Evolutionary conservation across 441 rosid species (phyloP).

Genomic region (Metrosideros polymorpha): DNA sequence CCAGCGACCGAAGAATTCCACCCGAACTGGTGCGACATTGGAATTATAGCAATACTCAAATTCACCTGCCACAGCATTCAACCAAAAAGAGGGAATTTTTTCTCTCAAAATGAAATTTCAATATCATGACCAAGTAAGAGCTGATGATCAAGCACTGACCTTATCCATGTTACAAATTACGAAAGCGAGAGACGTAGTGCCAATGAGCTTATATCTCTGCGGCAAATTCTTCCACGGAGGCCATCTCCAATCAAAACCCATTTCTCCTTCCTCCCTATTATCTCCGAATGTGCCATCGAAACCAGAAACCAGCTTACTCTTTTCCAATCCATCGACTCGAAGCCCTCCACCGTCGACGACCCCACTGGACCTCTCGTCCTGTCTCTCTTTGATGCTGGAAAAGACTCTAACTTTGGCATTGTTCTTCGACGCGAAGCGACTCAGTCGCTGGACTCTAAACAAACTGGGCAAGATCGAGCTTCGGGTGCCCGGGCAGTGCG

Average conservation of each 20-base stretch:
- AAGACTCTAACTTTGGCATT: conserved; percentile 30
- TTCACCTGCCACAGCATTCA: conserved; percentile 49
- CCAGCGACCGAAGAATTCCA: conserved; percentile 87
- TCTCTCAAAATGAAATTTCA: not conserved
- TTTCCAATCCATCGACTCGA: conserved; percentile 19
- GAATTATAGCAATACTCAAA: conserved; percentile 86
- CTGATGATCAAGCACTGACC: conserved; percentile 20
- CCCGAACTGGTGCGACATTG: conserved; percentile 93
- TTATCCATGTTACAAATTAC: conserved; percentile 95
- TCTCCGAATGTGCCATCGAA: conserved; percentile 8
- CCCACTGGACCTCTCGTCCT: conserved; percentile 22
- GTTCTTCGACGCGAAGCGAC: not conserved
- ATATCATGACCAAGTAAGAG: not conserved
- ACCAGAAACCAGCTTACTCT: not conserved
- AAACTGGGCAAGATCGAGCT: conserved; percentile 15
- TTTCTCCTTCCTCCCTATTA: conserved; percentile 11
- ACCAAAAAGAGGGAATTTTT: not conserved
- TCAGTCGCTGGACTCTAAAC: not conserved
- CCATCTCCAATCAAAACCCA: conserved; percentile 49
- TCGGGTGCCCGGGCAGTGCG: conserved; percentile 15
- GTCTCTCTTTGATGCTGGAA: conserved; percentile 49
- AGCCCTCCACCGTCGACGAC: conserved; percentile 12
- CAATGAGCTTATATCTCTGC: conserved; percentile 71
- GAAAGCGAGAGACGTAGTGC: conserved; percentile 82
- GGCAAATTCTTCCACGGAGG: conserved; percentile 79